phyloP scores from a whole-genome alignment of 2,329 filamentous ascomycete species.

The Cytospora piceae region DNA sequence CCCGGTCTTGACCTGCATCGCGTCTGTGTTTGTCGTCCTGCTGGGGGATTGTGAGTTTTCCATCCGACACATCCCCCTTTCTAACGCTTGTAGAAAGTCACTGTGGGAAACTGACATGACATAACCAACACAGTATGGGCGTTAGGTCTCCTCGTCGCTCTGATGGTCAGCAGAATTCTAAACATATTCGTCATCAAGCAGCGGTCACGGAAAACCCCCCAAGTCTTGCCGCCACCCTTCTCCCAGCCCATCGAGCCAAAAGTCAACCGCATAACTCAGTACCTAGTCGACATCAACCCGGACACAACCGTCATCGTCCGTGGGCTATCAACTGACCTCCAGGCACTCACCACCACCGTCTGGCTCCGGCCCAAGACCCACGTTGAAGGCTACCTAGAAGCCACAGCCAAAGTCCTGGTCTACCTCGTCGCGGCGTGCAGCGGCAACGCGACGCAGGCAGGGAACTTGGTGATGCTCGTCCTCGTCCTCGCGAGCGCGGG shows the following conservation, averaged over 20 bases:
- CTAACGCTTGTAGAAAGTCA: not conserved
- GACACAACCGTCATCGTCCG: slow-evolving; percentile 49
- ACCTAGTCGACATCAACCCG: slow-evolving; percentile 26
- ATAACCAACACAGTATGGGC: slow-evolving; percentile 49
- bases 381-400: slow-evolving; percentile 56
- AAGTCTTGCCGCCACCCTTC: slow-evolving; percentile 12
- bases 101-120: not conserved
- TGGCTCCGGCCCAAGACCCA: slow-evolving; percentile 59
- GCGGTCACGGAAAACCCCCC: slow-evolving; percentile 41
- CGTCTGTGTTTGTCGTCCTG: slow-evolving; percentile 50
- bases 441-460: slow-evolving; percentile 58
- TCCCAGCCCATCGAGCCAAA: slow-evolving; percentile 26
- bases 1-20: slow-evolving; percentile 50
- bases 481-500: slow-evolving; percentile 57
- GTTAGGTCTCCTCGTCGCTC: slow-evolving; percentile 48
- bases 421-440: slow-evolving; percentile 60
- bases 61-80: not conserved
- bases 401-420: slow-evolving; percentile 58
- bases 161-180: slow-evolving; percentile 58
- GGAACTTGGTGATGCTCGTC: slow-evolving; percentile 54
- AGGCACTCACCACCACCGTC: slow-evolving; percentile 59
- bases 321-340: slow-evolving; percentile 59
- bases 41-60: slow-evolving; percentile 48
- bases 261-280: slow-evolving; percentile 30
- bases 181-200: slow-evolving; percentile 62